phyloP scores from a whole-genome alignment of 73 alveolate species.

The Tetrahymena elliotti region DNA sequence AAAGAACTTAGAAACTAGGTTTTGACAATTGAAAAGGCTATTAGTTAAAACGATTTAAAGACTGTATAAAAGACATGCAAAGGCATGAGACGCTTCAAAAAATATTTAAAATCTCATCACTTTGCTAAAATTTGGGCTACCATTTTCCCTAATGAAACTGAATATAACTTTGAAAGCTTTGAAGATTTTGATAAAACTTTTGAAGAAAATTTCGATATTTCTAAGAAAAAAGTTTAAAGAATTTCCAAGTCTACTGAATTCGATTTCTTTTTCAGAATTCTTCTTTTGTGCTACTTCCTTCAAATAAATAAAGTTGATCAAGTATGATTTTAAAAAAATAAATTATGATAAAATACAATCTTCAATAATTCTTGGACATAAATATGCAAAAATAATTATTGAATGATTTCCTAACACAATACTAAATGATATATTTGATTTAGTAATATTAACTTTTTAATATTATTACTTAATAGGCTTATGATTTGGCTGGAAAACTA shows the following conservation, averaged over 20 bases:
- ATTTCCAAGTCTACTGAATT: conserved; percentile 7
- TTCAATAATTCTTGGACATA: no score
- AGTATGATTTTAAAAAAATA: neutral
- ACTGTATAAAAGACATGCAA: conserved; percentile 14
- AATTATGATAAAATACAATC: no score
- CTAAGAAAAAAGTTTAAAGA: neutral
- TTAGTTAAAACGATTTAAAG: conserved; percentile 17
- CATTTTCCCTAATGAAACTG: conserved; percentile 12
- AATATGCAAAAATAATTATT: no score
- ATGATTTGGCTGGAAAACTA: neutral
- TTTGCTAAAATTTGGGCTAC: conserved; percentile 14
- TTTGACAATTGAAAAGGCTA: conserved; percentile 19
- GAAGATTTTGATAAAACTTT: conserved; percentile 28
- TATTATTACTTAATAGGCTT: neutral
- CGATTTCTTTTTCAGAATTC: conserved; percentile 3
- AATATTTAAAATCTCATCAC: conserved; percentile 25
- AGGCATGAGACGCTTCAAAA: conserved; percentile 21
- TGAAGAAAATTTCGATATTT: conserved; percentile 21
- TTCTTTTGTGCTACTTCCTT: conserved; percentile 1
- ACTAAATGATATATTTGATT: no score
- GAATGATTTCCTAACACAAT: neutral
- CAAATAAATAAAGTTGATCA: conserved; percentile 2
- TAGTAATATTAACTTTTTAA: no score
- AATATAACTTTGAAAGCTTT: conserved; percentile 1
- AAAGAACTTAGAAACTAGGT: conserved; percentile 21